Base-by-base conservation (phyloP, 768 basidiomycete genomes). In the Russula compacta region DNA sequence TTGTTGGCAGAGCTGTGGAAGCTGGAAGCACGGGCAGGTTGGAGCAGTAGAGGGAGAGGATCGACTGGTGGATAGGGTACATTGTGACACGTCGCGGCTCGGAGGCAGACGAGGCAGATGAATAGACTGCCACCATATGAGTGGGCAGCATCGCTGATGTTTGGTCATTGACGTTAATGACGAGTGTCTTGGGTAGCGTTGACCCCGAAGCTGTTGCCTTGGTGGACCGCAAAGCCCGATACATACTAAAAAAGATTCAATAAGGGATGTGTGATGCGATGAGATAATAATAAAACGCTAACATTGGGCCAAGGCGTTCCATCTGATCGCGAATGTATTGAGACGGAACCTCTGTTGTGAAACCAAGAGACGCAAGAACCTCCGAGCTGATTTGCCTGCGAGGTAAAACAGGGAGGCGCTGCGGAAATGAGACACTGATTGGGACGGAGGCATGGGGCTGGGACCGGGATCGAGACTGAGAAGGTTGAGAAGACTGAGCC, bases 41-140 rank as follows among this genome's bases (percentile, higher is more conserved):
- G 17, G 87, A 74, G 69, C 87, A 92, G 68, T 87, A 78, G 0
- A 84, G 76, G 7, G 85, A 85, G 56, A 92, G 78, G 46, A 91
- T 77, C 54, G 89, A 72, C 38, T 82, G 81, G 72, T 92, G 89
- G 11, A 82, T 79, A 5, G 90, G 84, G 65, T 80, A 84, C 55
- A 91, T 50, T 33, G 51, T 61, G 17, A 66, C 59, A 3, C 60
- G 53, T 8, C 58, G 56, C n/a, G 50, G 50, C 19, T 56, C 56
- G 40, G 56, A 38, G 10, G 33, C 29, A 21, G 66, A 52, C 4
- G 65, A 52, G 1, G 57, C 53, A 40, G 62, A 63, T 0, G 66
- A 65, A 39, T 61, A 66, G 29, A 66, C 64, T 33, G 66, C 66
- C 7, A 39, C 53, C 60, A 65, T 62, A 21, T 66, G 66, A 10